Evolutionary conservation across 2,329 filamentous ascomycete species (phyloP).

Genomic region (Pseudogymnoascus sp.): DNA sequence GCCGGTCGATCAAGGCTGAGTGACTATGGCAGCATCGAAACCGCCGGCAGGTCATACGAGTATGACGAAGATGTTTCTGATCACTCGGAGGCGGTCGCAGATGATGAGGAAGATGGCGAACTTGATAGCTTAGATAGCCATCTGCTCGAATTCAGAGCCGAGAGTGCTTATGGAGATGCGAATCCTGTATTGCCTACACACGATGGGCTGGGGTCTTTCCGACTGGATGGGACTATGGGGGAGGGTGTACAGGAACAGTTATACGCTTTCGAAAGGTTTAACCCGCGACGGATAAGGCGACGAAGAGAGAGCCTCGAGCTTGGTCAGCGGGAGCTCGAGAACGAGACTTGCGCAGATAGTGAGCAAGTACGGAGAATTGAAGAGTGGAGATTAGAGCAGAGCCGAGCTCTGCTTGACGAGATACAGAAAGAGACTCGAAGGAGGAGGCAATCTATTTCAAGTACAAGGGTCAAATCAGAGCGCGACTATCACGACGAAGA

Average conservation of each 20-base stretch:
- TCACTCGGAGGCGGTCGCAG: slow-evolving; percentile 50
- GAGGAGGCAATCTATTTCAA: slow-evolving; percentile 54
- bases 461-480: slow-evolving; percentile 30
- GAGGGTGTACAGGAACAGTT: slow-evolving; percentile 69
- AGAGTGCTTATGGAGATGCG: slow-evolving; percentile 29
- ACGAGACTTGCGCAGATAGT: slow-evolving; percentile 51
- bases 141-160: slow-evolving; percentile 74
- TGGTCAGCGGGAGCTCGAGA: slow-evolving; percentile 43
- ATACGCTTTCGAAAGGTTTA: slow-evolving; percentile 82
- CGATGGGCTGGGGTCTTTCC: slow-evolving; percentile 85
- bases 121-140: slow-evolving; percentile 91
- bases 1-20: slow-evolving; percentile 66
- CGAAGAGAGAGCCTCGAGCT: slow-evolving; percentile 46
- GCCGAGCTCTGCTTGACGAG: slow-evolving; percentile 73
- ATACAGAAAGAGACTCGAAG: slow-evolving; percentile 78
- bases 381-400: slow-evolving; percentile 86
- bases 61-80: slow-evolving; percentile 37
- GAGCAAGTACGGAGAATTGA: slow-evolving; percentile 82
- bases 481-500: slow-evolving; percentile 26
- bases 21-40: slow-evolving; percentile 72
- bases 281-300: slow-evolving; percentile 57
- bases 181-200: slow-evolving; percentile 74
- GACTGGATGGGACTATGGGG: slow-evolving; percentile 47
- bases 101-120: slow-evolving; percentile 60
- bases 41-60: slow-evolving; percentile 52